phyloP scores from a whole-genome alignment of 768 basidiomycete genomes.

The Strobilomyces confusus region DNA sequence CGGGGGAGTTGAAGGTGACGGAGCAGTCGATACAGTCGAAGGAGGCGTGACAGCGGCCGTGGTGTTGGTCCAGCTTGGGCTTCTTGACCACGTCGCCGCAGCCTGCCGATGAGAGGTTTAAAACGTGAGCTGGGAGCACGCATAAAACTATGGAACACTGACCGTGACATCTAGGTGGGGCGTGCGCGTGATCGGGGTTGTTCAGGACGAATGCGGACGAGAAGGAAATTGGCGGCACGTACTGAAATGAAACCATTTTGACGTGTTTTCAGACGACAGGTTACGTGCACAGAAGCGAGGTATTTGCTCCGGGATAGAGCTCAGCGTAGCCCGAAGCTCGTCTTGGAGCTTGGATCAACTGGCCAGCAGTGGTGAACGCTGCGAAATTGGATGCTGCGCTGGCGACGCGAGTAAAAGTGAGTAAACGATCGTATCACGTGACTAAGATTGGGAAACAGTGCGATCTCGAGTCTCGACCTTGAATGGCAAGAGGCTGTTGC shows the following conservation, averaged over 20 bases:
- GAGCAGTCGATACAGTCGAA: constrained; percentile 89
- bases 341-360: background rate
- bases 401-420: background rate
- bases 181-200: background rate
- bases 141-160: constrained; percentile 15
- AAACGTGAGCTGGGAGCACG: background rate
- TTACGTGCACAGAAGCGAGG: background rate
- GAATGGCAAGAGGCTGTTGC: no score
- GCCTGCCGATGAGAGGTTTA: constrained; percentile 33
- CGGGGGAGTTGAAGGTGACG: constrained; percentile 72
- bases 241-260: constrained; percentile 77
- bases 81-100: constrained; percentile 91
- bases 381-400: background rate
- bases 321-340: background rate
- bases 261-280: background rate
- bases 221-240: constrained; percentile 25
- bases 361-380: background rate
- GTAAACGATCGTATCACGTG: background rate
- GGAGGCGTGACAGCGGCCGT: constrained; percentile 52
- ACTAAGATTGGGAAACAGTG: background rate
- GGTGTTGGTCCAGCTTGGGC: constrained; percentile 85
- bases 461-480: no score
- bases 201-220: background rate
- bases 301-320: background rate
- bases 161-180: constrained; percentile 64